Percentiles rank a stretch among this genome's conserved stretches.
These are phyloP conservation scores for Corchorus olitorius DNA, from an alignment of 345 rosid species.

Conservation along the genomic window DNA sequence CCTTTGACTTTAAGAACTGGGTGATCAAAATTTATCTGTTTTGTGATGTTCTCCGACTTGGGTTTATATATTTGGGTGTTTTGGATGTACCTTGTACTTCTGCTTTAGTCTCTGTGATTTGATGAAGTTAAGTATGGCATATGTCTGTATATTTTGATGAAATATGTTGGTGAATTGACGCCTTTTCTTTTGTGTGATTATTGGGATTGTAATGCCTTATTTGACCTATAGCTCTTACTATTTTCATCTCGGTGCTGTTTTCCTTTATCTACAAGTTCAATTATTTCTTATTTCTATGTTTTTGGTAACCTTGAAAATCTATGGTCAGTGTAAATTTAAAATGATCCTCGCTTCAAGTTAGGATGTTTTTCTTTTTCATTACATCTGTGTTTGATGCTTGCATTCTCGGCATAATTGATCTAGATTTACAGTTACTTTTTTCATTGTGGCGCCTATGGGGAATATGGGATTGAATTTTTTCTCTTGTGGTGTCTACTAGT, in stretches of 20 bases:
- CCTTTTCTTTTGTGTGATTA: background rate
- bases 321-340: background rate
- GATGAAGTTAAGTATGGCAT: background rate
- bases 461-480: constrained; percentile 12
- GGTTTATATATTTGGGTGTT: background rate
- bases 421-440: background rate
- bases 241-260: background rate
- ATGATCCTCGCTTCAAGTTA: background rate
- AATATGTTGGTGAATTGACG: background rate
- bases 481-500: constrained; percentile 31
- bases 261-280: background rate
- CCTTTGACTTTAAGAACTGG: constrained; percentile 14
- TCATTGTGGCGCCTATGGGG: constrained; percentile 9
- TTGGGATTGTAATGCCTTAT: background rate
- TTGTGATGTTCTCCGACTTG: constrained; percentile 4
- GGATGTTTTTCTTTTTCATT: background rate
- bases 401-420: background rate
- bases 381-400: background rate
- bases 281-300: background rate
- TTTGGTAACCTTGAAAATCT: background rate
- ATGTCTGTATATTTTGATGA: background rate
- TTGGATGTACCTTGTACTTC: background rate
- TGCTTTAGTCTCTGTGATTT: background rate
- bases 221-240: background rate
- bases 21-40: constrained; percentile 10